phyloP scores from a whole-genome alignment of 2,329 filamentous ascomycete species.

The Aspergillus sergii region DNA sequence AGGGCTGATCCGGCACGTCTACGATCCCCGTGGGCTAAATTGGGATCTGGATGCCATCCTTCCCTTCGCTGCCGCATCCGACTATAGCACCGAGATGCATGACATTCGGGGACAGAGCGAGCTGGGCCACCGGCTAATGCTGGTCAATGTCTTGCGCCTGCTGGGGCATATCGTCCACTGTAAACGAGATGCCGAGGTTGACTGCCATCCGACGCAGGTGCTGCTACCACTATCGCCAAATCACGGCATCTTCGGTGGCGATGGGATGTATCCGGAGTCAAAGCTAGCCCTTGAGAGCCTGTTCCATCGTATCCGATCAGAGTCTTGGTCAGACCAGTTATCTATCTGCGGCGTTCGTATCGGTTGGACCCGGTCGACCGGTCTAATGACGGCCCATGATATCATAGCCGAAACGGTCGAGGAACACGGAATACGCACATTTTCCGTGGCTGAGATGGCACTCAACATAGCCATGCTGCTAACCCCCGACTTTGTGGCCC shows the following conservation, averaged over 20 bases:
- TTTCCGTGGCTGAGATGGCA: slow-evolving; percentile 99
- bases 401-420: slow-evolving; percentile 96
- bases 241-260: slow-evolving; percentile 96
- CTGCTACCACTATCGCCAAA: slow-evolving; percentile 95
- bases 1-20: slow-evolving; percentile 91
- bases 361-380: slow-evolving; percentile 97
- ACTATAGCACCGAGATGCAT: slow-evolving; percentile 90
- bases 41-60: slow-evolving; percentile 98
- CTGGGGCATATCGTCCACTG: slow-evolving; percentile 88
- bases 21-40: slow-evolving; percentile 92
- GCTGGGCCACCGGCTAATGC: slow-evolving; percentile 97
- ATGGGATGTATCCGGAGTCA: slow-evolving; percentile 97
- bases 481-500: slow-evolving; percentile 88
- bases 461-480: slow-evolving; percentile 97
- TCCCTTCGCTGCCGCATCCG: slow-evolving; percentile 95
- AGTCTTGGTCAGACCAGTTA: slow-evolving; percentile 96
- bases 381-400: slow-evolving; percentile 97
- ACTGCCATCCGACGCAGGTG: slow-evolving; percentile 94
- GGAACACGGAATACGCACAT: slow-evolving; percentile 93
- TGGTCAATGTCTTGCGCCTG: slow-evolving; percentile 92
- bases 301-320: slow-evolving; percentile 97
- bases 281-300: slow-evolving; percentile 96
- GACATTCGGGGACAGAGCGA: slow-evolving; percentile 96
- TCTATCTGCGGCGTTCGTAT: slow-evolving; percentile 98
- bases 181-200: slow-evolving; percentile 83